Conservation (phyloP, 192 early-diverging fungal species). For the Lobosporangium transversale region DNA sequence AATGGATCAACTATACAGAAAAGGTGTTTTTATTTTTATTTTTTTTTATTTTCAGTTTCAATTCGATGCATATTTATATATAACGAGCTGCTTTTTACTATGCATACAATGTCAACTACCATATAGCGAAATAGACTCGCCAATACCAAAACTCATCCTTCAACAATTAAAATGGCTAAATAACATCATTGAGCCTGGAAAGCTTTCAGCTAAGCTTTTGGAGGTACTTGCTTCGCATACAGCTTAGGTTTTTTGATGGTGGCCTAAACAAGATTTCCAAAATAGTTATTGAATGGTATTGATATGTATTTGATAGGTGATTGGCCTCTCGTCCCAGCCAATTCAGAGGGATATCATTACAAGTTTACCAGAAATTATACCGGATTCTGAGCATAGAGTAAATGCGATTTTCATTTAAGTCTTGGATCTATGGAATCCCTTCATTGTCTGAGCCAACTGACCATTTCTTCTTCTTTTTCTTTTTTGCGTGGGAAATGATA, state of each 20-base stretch:
- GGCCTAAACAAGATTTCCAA: too few species aligned
- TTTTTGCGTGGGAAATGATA: neutral
- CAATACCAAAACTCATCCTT: conserved; percentile 66
- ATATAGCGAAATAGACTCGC: conserved; percentile 59
- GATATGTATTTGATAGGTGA: conserved; percentile 56
- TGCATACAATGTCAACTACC: too few species aligned
- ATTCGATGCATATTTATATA: too few species aligned
- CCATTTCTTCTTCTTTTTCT: neutral
- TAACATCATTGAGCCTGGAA: conserved; percentile 70
- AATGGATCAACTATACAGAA: too few species aligned
- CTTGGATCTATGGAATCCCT: neutral
- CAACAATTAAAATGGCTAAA: conserved; percentile 83
- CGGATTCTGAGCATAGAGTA: conserved; percentile 73
- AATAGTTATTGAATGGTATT: too few species aligned
- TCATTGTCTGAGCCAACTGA: neutral
- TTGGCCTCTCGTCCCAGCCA: conserved; percentile 65
- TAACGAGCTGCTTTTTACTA: too few species aligned
- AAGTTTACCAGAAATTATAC: conserved; percentile 78
- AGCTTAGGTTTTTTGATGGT: too few species aligned
- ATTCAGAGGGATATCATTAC: conserved; percentile 81
- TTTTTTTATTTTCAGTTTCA: too few species aligned
- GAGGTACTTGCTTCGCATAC: too few species aligned
- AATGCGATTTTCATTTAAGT: too few species aligned
- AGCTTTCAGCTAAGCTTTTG: conserved; percentile 68
- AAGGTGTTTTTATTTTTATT: too few species aligned